Percentiles rank a stretch among this genome's conserved stretches.
phyloP scores from a whole-genome alignment of 1,139 yeast genomes.

The Oligophagozyma castellii region DNA sequence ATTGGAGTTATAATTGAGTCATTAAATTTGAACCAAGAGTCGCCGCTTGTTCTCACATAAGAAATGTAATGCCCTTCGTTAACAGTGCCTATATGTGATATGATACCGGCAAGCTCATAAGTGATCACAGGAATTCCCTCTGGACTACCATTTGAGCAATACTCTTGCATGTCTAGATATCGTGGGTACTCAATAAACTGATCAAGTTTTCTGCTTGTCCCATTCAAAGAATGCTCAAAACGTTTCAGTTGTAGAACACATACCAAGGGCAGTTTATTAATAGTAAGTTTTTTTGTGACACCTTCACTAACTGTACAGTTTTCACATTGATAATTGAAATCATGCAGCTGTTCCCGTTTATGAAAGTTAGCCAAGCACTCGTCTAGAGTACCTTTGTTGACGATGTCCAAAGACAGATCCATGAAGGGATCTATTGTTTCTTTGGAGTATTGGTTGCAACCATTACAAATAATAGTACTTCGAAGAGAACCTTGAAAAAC shows the following conservation, averaged over 20 bases:
- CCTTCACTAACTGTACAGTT: conserved; percentile 46
- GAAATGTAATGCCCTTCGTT: conserved; percentile 92
- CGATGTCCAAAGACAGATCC: conserved; percentile 72
- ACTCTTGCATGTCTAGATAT: conserved; percentile 54
- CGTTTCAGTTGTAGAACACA: conserved; percentile 74
- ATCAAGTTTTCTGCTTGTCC: conserved; percentile 51
- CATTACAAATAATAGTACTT: conserved; percentile 59
- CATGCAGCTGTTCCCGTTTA: conserved; percentile 52
- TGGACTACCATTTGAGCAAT: conserved; percentile 24
- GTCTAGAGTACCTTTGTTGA: conserved; percentile 29
- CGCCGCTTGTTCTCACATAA: conserved; percentile 53
- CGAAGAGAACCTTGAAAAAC: conserved; percentile 63
- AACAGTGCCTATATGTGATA: conserved; percentile 82
- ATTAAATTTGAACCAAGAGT: conserved; percentile 81
- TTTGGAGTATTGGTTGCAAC: conserved; percentile 47
- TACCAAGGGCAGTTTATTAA: conserved; percentile 62
- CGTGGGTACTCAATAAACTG: conserved; percentile 60
- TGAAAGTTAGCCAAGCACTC: conserved; percentile 72
- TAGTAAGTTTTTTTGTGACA: conserved; percentile 58
- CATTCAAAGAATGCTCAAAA: conserved; percentile 59
- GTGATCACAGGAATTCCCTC: conserved; percentile 24
- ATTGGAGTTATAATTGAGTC: conserved; percentile 73
- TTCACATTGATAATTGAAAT: conserved; percentile 57
- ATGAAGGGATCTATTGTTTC: conserved; percentile 77
- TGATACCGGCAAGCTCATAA: conserved; percentile 75